Base-by-base conservation (phyloP, 1,139 yeast genomes). In the Lodderomyces orthopsilosis region DNA sequence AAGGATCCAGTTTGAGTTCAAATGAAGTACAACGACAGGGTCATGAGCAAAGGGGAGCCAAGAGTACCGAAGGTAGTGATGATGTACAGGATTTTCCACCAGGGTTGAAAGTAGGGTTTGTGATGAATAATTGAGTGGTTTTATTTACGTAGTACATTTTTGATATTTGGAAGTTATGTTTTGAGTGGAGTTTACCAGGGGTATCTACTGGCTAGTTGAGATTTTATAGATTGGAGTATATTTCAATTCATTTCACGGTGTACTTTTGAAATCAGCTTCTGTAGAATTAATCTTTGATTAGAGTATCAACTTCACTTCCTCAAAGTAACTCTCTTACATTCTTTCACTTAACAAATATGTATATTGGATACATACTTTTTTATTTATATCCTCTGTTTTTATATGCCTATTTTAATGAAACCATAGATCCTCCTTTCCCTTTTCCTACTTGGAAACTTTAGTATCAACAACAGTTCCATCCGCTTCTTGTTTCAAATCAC, bases 401-500 rank as follows among this genome's bases (percentile, higher is more conserved):
- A n/a, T n/a, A n/a, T n/a, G n/a, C n/a, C n/a, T n/a, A n/a, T n/a
- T n/a, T n/a, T n/a, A n/a, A n/a, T n/a, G n/a, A 14, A 14, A 30
- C 34, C 19, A 13, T 38, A 28, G 7, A 28, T 12, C 35, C 36
- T 15, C 12, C 10, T n/a, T 12, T 14, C 22, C 12, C 13, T 18
- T 32, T 21, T 14, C 19, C 19, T 14, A 22, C 15, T 24, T 17
- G 4, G 34, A 30, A 3, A 30, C 45, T 40, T 49, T 51, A 10
- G 23, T 38, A 40, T 51, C 55, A 32, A 57, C 47, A 5, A 56
- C 43, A 4, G 41, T 36, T 13, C 58, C 62, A n/a, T 49, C 35
- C 18, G 45, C 45, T 41, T 49, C 54, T 35, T 47, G 46, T 44
- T 58, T 55, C 23, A 62, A 51, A 15, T 65, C 64, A 2, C 72